Evolutionary conservation across 495 filamentous ascomycete genomes (phyloP).

Genomic region (Cudoniella acicularis): DNA sequence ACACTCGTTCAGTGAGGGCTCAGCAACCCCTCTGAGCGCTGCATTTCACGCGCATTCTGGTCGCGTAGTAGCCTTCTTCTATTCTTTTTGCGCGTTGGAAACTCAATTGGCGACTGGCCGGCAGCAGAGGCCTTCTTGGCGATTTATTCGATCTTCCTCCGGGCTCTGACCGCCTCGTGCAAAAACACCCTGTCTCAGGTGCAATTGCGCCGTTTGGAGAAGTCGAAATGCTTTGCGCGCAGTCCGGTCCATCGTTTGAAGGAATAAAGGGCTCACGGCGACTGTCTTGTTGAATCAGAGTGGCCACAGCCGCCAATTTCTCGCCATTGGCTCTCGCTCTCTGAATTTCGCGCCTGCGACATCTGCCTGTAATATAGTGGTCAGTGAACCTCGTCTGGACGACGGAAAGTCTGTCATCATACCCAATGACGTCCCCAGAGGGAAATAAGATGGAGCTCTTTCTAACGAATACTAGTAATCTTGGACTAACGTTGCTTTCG

Average conservation of each 20-base stretch:
- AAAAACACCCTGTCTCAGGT: conserved; percentile 18
- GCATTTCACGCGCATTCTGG: not conserved
- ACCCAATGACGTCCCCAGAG: not conserved
- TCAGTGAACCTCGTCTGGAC: conserved; percentile 23
- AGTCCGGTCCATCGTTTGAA: conserved; percentile 24
- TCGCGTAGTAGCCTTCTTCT: not conserved
- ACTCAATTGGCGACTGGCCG: conserved; percentile 12
- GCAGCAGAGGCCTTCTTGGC: not conserved
- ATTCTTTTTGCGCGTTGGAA: conserved; percentile 10
- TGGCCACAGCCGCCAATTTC: conserved; percentile 18
- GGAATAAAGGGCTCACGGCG: conserved; percentile 26
- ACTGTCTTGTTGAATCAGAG: conserved; percentile 22
- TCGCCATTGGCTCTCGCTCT: conserved; percentile 16
- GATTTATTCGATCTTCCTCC: not conserved
- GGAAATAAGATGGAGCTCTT: not conserved
- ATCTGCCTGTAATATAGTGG: conserved; percentile 26
- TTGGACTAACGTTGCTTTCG: conserved; percentile 14
- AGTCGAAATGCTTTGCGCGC: conserved; percentile 30
- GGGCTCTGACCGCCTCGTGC: conserved; percentile 12
- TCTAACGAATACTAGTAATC: conserved; percentile 3
- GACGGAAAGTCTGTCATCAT: conserved; percentile 7
- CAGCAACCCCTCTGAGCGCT: conserved; percentile 9
- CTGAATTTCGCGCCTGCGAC: conserved; percentile 17
- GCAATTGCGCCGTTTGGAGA: conserved; percentile 17
- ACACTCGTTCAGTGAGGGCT: conserved; percentile 21